A percentile compares a stretch with the other conserved stretches of the same genome.
These are phyloP conservation scores for Penicillium expansum DNA, from an alignment of 2,329 filamentous ascomycete genomes.

Conservation along the genomic window DNA sequence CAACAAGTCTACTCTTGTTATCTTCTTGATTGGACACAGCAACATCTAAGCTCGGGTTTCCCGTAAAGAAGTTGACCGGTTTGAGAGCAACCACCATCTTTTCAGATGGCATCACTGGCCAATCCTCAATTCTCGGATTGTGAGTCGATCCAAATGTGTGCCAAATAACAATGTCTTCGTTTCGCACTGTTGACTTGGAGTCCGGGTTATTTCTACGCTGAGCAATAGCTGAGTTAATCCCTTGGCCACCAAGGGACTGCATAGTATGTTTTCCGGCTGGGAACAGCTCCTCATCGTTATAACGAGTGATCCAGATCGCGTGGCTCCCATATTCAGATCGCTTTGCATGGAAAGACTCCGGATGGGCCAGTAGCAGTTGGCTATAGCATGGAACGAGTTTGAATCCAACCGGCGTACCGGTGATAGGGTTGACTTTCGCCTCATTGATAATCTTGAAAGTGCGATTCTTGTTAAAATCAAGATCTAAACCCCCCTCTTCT, in stretches of 20 bases:
- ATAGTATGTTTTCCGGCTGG: slow-evolving; percentile 53
- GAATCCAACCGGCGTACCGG: slow-evolving; percentile 52
- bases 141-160: slow-evolving; percentile 43
- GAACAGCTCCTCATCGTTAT: slow-evolving; percentile 51
- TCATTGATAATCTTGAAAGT: slow-evolving; percentile 59
- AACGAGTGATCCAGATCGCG: slow-evolving; percentile 53
- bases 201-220: slow-evolving; percentile 22
- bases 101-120: slow-evolving; percentile 39
- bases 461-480: slow-evolving; percentile 39
- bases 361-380: slow-evolving; percentile 56
- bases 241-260: slow-evolving; percentile 36
- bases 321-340: slow-evolving; percentile 53
- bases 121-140: slow-evolving; percentile 42
- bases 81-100: slow-evolving; percentile 25
- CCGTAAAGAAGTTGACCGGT: slow-evolving; percentile 23
- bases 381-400: slow-evolving; percentile 54
- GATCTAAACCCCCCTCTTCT: slow-evolving; percentile 46
- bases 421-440: slow-evolving; percentile 49
- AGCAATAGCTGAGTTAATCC: slow-evolving; percentile 20
- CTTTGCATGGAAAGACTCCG: slow-evolving; percentile 47
- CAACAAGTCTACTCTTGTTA: slow-evolving; percentile 7
- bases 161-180: slow-evolving; percentile 39
- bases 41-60: slow-evolving; percentile 23
- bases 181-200: slow-evolving; percentile 21
- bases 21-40: slow-evolving; percentile 19